Evolutionary conservation across 1,284 basidiomycete genomes (phyloP), one percentile per base, ranked within the genome.

Genomic region (Acaromyces ingoldii): DNA sequence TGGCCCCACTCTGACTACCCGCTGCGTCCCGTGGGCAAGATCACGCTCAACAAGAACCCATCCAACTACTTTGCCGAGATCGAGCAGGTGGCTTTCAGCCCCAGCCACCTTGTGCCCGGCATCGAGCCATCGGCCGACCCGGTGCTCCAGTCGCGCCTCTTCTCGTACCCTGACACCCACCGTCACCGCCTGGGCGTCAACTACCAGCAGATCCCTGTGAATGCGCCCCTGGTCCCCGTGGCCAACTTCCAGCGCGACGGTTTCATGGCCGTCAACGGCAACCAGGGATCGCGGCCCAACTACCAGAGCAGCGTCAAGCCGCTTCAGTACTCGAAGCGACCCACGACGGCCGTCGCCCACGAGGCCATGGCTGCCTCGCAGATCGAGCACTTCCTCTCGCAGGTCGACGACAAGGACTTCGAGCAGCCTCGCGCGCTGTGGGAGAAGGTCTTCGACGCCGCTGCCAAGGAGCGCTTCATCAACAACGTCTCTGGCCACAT

Each of bases 381-480:
- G 39, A 53, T 53, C 31, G 29, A 42, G 6, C 34, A 53, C 60
- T 86, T 91, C 76, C 78, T 93, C 61, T 83, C 81, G 69, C 84
- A 85, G 74, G 80, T 60, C 83, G 88, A 69, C 37, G 55, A 55
- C 10, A 25, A 37, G 28, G 91, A 95, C 81, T 95, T 93, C 71
- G 87, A 89, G 78, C 89, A 91, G 72, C 90, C 91, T 6, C 83
- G 89, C 54, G 83, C 80, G 13, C 79, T 95, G 40, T 93, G 85
- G 82, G 72, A 77, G 59, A 85, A 83, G 68, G 90, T 93, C 22
- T 86, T 89, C 80, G 82, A 81, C 58, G 85, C 89, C n/a, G 30
- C 49, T 19, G 65, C 61, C 13, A 39, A 58, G 13, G 37, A 58
- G 24, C 44, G 55, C 26, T 62, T 65, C 17, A 59, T 69, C 41